Evolutionary conservation across 2,329 filamentous ascomycete genomes (phyloP), one percentile per base, ranked within the genome.

Genomic region (Fonsecaea nubica): DNA sequence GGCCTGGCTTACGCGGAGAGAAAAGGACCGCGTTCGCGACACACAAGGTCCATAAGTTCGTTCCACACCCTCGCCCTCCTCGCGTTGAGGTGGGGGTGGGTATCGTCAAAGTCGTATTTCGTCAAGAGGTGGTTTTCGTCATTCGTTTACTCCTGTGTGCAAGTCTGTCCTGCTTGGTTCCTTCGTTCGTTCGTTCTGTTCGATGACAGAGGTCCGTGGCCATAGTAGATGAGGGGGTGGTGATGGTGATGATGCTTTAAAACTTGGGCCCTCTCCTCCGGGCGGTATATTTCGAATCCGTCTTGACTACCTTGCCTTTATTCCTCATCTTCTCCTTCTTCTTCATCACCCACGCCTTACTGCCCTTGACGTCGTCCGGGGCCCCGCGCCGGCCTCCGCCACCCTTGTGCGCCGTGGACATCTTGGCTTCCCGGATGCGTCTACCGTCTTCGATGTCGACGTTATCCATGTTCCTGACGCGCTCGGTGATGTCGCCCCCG

Each of bases 281-380:
- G 35, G 94, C 95, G 0, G 94, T 98, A 78, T 97, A 99, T 80
- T 96, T 98, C 59, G 92, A 96, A 63, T 86, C 92, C 1, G 89
- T 82, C 83, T 98, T 98, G 73, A 98, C 94, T 33, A 98, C 86
- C 83, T 95, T 97, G 54, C 95, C 95, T 80, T 97, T 97, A 69
- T 88, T 85, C 79, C 96, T 91, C 91, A 97, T 95, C 81, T 97
- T 92, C 71, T 82, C 93, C 83, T 97, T 97, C 77, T 90, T 89
- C 58, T 82, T 80, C 75, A 80, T 54, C 38, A 85, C 83, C 73
- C 83, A 84, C 40, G 81, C 79, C 73, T 84, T 83, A 64, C 81
- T 82, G 2, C 83, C 83, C 69, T 84, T 84, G 4, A 72, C 70
- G 60, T 87, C 79, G 38, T 85, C 81, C 69, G 81, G 82, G 58